These are phyloP conservation scores for Penicillium janthinellum DNA, from an alignment of 2,329 filamentous ascomycete genomes.

Conservation along the genomic window DNA sequence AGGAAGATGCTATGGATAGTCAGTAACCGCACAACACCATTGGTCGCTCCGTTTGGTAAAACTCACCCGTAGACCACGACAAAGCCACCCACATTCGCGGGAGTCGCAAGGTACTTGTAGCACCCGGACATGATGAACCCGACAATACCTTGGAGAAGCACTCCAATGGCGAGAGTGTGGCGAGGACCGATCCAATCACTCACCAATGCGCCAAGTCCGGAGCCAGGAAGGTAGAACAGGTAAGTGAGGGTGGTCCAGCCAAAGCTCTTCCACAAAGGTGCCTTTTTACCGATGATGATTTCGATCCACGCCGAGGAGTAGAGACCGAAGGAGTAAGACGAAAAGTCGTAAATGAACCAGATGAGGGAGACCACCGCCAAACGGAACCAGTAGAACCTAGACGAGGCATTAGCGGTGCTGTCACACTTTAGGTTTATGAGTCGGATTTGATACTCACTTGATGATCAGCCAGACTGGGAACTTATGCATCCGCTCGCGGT, in stretches of 20 bases:
- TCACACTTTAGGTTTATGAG: conserved; percentile 10
- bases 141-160: conserved; percentile 71
- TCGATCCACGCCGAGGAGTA: conserved; percentile 67
- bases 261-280: conserved; percentile 73
- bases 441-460: conserved; percentile 37
- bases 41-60: not conserved
- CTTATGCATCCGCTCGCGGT: conserved; percentile 68
- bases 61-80: conserved; percentile 71
- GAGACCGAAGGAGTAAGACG: conserved; percentile 79
- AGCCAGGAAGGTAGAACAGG: conserved; percentile 84
- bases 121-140: conserved; percentile 88
- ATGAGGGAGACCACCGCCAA: conserved; percentile 71
- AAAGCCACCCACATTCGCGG: conserved; percentile 70
- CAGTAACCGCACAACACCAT: not conserved
- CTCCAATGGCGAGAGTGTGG: conserved; percentile 70
- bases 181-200: conserved; percentile 79
- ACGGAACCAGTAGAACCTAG: conserved; percentile 71
- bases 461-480: conserved; percentile 56
- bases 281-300: conserved; percentile 62
- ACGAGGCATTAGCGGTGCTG: conserved; percentile 46
- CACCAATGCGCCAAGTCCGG: conserved; percentile 72
- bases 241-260: conserved; percentile 90
- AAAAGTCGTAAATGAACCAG: conserved; percentile 90
- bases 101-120: conserved; percentile 69
- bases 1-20: conserved; percentile 62